A percentile compares a stretch with the other conserved stretches of the same genome.
phyloP scores from a whole-genome alignment of 495 filamentous ascomycete species.

The Aspergillus baeticus region DNA sequence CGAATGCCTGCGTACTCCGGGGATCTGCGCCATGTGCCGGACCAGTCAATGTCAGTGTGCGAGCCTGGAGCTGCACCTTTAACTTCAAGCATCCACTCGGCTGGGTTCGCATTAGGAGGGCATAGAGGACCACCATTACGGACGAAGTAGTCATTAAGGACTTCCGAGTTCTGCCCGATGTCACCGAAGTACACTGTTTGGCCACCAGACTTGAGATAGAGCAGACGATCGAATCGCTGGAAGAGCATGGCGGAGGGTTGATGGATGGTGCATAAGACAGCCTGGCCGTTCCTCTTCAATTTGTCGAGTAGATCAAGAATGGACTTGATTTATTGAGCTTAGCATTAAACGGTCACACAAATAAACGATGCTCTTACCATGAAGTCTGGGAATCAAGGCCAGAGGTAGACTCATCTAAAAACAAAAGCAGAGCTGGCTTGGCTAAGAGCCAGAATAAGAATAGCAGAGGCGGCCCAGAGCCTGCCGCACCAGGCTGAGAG shows the following conservation, averaged over 20 bases:
- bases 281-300: slow-evolving; percentile 81
- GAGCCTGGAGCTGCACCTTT: slow-evolving; percentile 86
- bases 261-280: slow-evolving; percentile 94
- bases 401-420: slow-evolving; percentile 88
- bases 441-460: slow-evolving; percentile 52
- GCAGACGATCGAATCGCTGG: slow-evolving; percentile 86
- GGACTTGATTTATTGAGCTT: slow-evolving; percentile 19
- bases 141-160: slow-evolving; percentile 78
- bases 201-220: slow-evolving; percentile 80
- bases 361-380: slow-evolving; percentile 73
- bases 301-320: slow-evolving; percentile 83
- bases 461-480: slow-evolving; percentile 40
- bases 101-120: slow-evolving; percentile 73
- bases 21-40: slow-evolving; percentile 71
- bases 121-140: slow-evolving; percentile 67
- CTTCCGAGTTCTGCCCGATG: slow-evolving; percentile 75
- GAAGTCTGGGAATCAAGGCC: slow-evolving; percentile 88
- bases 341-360: too few relatives aligned
- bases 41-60: slow-evolving; percentile 76
- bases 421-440: slow-evolving; percentile 81
- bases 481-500: slow-evolving; percentile 40
- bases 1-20: slow-evolving; percentile 66
- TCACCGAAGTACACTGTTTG: slow-evolving; percentile 88
- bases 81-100: slow-evolving; percentile 94
- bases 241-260: slow-evolving; percentile 94